Evolutionary conservation across 2,329 filamentous ascomycete genomes (phyloP), one percentile per base, ranked within the genome.

Genomic region (Aspergillus puulaauensis): DNA sequence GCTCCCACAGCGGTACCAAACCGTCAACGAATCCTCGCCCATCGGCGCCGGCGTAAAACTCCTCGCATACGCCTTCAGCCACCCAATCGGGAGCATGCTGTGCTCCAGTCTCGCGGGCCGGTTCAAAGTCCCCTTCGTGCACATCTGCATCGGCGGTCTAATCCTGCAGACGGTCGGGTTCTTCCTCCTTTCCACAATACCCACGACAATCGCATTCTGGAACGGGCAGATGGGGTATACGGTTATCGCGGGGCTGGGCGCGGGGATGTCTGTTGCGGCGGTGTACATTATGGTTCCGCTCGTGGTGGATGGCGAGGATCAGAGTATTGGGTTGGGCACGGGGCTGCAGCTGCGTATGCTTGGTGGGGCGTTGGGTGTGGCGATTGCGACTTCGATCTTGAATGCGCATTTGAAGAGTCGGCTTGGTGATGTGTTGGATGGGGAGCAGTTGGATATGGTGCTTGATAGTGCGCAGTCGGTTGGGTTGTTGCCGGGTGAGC

Each of bases 291-390:
- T 53, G 2, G 56, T 59, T 6, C 62, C 64, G 1, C 39, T 63
- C 3, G 61, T 64, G 11, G 61, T 63, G 9, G 43, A 56, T 3
- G 56, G 52, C 9, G 35, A 53, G 11, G 58, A 75, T 53, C 66
- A 72, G 21, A 64, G 67, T 7, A 71, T 76, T 43, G 67, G 66
- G 0, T 70, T 77, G 65, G 74, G 75, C 12, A 67, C 71, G 6
- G 63, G 72, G 6, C 75, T 75, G 4, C 75, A 77, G 56, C 67
- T 75, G 35, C 70, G 76, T 37, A 72, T 74, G 23, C 68, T 77
- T 2, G 74, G 75, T 1, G 75, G 72, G 2, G 71, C 73, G 2
- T 68, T 78, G 44, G 72, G 68, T 6, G 63, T 77, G 6, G 74
- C 76, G 1, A 68, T 75, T 6, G 68, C 70, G 51, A 71, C 68